Evolutionary conservation across 1,284 basidiomycete species (phyloP).

Genomic region (Fomitiporia mediterranea): DNA sequence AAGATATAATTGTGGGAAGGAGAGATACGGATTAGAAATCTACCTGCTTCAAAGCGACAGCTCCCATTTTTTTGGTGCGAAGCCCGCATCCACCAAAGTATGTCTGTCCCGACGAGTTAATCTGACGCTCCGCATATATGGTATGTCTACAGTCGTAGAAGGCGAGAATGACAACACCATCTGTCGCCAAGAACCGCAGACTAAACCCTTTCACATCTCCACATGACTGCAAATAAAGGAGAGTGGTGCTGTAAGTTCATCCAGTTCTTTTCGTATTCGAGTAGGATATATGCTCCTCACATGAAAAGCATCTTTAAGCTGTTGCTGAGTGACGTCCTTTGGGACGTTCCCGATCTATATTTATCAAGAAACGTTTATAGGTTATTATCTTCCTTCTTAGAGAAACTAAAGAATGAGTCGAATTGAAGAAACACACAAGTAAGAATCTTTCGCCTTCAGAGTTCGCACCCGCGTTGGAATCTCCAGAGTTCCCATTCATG

Average conservation of each 20-base stretch:
- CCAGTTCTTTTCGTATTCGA: neutral
- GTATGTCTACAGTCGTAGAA: constrained; percentile 61
- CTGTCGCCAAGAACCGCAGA: constrained; percentile 41
- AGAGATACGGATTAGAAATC: neutral
- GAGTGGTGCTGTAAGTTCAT: neutral
- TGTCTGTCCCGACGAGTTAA: neutral
- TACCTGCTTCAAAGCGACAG: constrained; percentile 6
- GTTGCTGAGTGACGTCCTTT: constrained; percentile 9
- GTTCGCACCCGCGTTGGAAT: neutral
- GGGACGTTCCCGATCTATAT: constrained; percentile 20
- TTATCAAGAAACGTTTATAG: neutral
- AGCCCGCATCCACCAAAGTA: constrained; percentile 11
- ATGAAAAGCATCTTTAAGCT: constrained; percentile 19
- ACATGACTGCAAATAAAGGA: neutral
- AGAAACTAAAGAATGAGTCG: no score
- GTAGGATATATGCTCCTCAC: constrained; percentile 6
- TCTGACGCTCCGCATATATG: constrained; percentile 34
- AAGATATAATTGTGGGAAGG: neutral
- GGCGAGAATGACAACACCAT: constrained; percentile 51
- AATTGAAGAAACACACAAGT: constrained; percentile 12
- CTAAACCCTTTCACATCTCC: constrained; percentile 38
- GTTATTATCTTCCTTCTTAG: neutral
- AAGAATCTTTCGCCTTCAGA: constrained; percentile 3
- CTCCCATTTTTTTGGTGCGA: constrained; percentile 2
- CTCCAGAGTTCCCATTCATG: neutral